phyloP scores from a whole-genome alignment of 345 rosid genomes.

The Clarkia xantiana region DNA sequence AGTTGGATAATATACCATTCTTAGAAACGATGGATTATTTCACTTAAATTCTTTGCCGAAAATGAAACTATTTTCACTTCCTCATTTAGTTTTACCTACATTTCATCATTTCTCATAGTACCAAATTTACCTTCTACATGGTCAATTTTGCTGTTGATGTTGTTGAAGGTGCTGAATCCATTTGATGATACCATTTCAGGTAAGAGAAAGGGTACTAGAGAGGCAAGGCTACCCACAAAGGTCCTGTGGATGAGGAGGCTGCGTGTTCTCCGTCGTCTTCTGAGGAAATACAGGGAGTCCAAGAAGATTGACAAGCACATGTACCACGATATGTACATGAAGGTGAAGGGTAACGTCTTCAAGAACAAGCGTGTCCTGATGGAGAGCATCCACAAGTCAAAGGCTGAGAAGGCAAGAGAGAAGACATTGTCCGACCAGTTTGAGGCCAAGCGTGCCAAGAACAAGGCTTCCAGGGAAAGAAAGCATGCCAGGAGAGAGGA shows the following conservation, averaged over 20 bases:
- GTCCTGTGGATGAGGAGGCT: constrained; percentile 52
- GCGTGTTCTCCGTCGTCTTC: constrained; percentile 44
- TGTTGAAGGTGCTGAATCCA: no score
- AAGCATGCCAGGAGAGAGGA: constrained; percentile 37
- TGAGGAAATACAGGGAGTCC: constrained; percentile 47
- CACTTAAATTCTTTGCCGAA: no score
- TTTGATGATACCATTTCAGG: constrained; percentile 12
- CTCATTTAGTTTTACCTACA: no score
- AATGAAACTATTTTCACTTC: no score
- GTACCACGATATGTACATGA: constrained; percentile 86
- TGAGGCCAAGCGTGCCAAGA: constrained; percentile 43
- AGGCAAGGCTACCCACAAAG: constrained; percentile 41
- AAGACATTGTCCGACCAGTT: constrained; percentile 38
- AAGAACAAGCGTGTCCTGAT: constrained; percentile 74
- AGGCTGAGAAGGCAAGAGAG: constrained; percentile 44
- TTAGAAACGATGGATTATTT: no score
- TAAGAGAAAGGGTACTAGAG: constrained; percentile 38
- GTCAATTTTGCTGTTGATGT: no score
- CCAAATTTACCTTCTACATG: no score
- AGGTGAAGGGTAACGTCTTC: constrained; percentile 61
- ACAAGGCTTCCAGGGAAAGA: constrained; percentile 42
- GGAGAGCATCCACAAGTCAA: constrained; percentile 50
- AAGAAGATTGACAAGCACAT: constrained; percentile 74
- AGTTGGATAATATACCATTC: no score
- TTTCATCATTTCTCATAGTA: no score